phyloP scores from a whole-genome alignment of 345 rosid genomes.

The Geranium brycei region DNA sequence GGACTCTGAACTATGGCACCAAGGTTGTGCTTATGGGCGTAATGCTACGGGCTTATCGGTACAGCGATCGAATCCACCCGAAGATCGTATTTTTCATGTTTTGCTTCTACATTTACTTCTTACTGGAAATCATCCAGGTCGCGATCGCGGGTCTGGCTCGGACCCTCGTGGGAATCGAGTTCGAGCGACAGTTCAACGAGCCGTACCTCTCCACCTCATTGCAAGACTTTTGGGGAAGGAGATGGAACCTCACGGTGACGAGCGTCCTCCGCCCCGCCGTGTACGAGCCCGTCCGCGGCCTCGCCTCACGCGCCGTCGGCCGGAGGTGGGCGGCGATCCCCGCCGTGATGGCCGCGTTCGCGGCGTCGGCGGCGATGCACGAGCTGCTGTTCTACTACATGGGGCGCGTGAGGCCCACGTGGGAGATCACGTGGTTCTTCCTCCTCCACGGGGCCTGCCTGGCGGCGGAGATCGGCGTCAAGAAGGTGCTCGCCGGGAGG shows the following conservation, averaged over 20 bases:
- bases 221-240: conserved; percentile 27
- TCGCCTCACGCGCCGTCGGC: conserved; percentile 4
- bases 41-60: conserved; percentile 6
- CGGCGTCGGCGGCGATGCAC: conserved; percentile 20
- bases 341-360: conserved; percentile 18
- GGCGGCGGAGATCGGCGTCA: conserved; percentile 11
- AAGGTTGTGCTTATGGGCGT: conserved; percentile 9
- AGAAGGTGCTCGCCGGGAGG: conserved; percentile 1
- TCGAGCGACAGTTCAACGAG: conserved; percentile 27
- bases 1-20: conserved; percentile 10
- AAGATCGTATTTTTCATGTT: conserved; percentile 9
- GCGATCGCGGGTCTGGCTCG: conserved; percentile 10
- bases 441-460: conserved; percentile 19
- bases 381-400: conserved; percentile 22
- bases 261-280: conserved; percentile 20
- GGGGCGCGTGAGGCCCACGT: conserved; percentile 14
- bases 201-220: conserved; percentile 24
- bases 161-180: conserved; percentile 11
- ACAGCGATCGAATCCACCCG: conserved; percentile 12
- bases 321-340: conserved; percentile 17
- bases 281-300: conserved; percentile 12
- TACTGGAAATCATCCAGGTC: conserved; percentile 15
- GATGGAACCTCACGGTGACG: conserved; percentile 27
- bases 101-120: conserved; percentile 14
- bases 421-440: conserved; percentile 23